Base-by-base conservation (phyloP, 305 asterid genomes). In the Lippia alba region DNA sequence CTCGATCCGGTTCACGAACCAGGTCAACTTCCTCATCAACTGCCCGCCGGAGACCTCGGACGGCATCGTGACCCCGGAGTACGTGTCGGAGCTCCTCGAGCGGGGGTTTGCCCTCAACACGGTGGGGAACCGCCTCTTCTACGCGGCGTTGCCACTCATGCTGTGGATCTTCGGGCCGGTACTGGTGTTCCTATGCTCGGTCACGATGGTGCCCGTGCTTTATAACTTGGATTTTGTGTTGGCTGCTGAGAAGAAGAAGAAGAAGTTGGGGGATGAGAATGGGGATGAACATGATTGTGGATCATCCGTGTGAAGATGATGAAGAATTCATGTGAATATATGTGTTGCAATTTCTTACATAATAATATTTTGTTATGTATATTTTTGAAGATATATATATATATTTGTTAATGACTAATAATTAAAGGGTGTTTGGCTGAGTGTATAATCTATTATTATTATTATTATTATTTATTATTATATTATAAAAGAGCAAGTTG, bases 91-190 rank as follows among this genome's bases (percentile, higher is more conserved):
- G 75, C 83, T 93, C 4, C 88, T 93, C 11, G 98, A 93, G 73
- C 74, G 71, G 67, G 89, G 96, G 0, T 86, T 93, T 41, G 24
- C 73, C 30, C 84, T 93, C 32, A 91, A 91, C 72, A 80, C 91
- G n/a, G 80, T 85, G 14, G 97, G 98, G 19, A 93, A 93, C 66
- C 73, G 98, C 57, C 32, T 91, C 60, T 93, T 93, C 84, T 90
- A 93, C 65, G 82, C 81, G 2, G 94, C 96, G 20, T 78, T 93
- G 72, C 98, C 98, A 11, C 73, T 93, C 3, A 14, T 93, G 87
- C 78, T 91, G 12, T 93, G 98, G 98, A 89, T 93, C 4, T 93
- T 86, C 8, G 98, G 98, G 3, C 98, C 98, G 0, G 89, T 93
- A 6, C 56, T 93, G 61, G 98, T 89, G 1, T 87, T 91, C 58